Percentiles rank a stretch among this genome's conserved stretches.
Conservation (phyloP, 495 filamentous ascomycete species). For the Cercophora scortea region DNA sequence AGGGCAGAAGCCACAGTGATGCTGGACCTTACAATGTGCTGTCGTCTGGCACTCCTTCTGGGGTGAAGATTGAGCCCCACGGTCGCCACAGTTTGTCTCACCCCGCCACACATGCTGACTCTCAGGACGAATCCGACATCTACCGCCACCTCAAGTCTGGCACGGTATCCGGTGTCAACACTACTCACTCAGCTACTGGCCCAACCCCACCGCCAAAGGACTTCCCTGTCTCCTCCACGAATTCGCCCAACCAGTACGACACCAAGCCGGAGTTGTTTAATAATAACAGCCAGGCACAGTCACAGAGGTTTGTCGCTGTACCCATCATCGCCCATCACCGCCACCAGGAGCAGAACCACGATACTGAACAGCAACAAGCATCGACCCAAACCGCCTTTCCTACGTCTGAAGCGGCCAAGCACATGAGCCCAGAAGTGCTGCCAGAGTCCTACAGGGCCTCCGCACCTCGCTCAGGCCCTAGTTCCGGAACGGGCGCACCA, state of each 20-base stretch:
- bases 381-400: not conserved
- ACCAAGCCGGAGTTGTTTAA: not conserved
- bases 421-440: slow-evolving; percentile 6
- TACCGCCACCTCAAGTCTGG: not conserved
- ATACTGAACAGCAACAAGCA: not conserved
- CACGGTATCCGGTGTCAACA: slow-evolving; percentile 1
- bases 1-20: too few relatives aligned
- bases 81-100: not conserved
- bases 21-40: slow-evolving; percentile 11
- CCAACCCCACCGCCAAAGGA: not conserved
- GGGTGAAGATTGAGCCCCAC: slow-evolving; percentile 13
- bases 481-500: too few relatives aligned
- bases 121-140: not conserved
- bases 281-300: not conserved
- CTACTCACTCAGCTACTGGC: not conserved
- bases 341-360: not conserved
- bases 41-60: slow-evolving; percentile 18
- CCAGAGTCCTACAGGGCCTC: not conserved
- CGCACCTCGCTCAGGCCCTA: not conserved
- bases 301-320: not conserved
- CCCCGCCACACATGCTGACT: not conserved
- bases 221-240: not conserved
- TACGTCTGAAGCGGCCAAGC: not conserved
- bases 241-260: not conserved
- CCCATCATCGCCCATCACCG: not conserved